phyloP scores from a whole-genome alignment of 768 basidiomycete species.

The Auriscalpium microsporum region DNA sequence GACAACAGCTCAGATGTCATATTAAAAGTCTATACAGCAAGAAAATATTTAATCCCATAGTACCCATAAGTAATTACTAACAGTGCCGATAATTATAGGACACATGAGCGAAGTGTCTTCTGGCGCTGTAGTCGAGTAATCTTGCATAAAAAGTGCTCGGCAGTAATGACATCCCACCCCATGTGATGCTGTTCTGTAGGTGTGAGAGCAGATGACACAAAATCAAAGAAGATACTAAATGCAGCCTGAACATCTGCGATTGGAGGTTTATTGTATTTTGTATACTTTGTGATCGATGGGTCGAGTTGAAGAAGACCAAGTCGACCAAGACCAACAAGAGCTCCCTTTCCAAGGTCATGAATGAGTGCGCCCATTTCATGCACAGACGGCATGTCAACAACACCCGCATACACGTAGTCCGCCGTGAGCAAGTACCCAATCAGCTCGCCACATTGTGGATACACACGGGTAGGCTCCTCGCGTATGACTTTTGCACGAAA shows the following conservation, averaged over 20 bases:
- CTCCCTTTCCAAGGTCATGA: neutral
- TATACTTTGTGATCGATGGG: too few species aligned
- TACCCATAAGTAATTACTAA: neutral
- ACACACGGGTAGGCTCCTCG: neutral
- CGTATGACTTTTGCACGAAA: neutral
- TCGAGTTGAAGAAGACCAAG: neutral
- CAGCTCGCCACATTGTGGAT: neutral
- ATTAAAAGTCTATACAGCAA: neutral
- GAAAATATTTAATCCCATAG: neutral
- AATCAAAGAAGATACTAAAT: neutral
- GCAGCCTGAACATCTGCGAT: neutral
- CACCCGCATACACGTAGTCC: neutral
- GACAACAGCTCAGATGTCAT: neutral
- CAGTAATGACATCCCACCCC: neutral
- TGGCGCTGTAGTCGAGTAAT: neutral
- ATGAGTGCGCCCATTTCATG: neutral
- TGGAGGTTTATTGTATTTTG: neutral
- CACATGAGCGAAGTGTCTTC: neutral
- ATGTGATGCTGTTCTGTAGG: neutral
- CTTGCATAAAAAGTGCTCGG: neutral
- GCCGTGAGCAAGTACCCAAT: neutral
- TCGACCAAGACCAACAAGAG: neutral
- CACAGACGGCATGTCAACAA: neutral
- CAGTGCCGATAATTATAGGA: too few species aligned
- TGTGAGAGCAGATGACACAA: neutral